Evolutionary conservation across 2,329 filamentous ascomycete species (phyloP), one percentile per base, ranked within the genome.

Genomic region (Nothophoma quercina): DNA sequence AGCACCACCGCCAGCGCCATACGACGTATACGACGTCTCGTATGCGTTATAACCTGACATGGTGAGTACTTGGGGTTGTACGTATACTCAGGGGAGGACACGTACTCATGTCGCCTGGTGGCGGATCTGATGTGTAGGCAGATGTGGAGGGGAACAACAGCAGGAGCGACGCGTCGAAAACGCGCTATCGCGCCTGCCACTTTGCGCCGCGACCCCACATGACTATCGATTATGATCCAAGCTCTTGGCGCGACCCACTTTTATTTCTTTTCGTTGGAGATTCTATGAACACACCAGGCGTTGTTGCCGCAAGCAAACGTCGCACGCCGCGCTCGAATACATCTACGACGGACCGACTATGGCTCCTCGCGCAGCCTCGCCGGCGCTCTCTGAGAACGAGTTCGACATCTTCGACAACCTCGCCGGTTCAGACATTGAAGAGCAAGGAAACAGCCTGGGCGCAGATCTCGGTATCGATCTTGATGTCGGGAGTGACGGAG

Each of bases 371-470:
- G 86, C 85, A 68, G 83, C 83, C 51, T 98, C 95, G 34, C 95
- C 93, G 54, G 86, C 91, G 40, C 81, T 84, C 52, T 98, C 93
- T 41, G 93, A 98, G 77, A 89, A 88, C 61, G 95, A 96, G 70
- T 86, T 96, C 68, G 95, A 99, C 69, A 97, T 99, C 45, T 86
- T 91, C 16, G 87, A 83, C 56, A 88, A 88, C 2, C 81, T 97
- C 9, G 89, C 93, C 66, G 83, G 86, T 45, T 83, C 81, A 19
- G 81, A 85, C 45, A 78, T 81, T 58, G 53, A 77, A 53, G 78
- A 79, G 41, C 70, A 77, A 47, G 77, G 62, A 57, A 73, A 65
- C 51, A 66, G 40, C 40, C 60, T 73, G 58, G 59, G 63, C 43
- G 74, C 73, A 60, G 66, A 72, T 51, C 59, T 73, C 13, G 72